Evolutionary conservation across 176 grass and related monocot species (phyloP), one percentile per base, ranked within the genome.

Genomic region (Tillandsia leiboldiana): DNA sequence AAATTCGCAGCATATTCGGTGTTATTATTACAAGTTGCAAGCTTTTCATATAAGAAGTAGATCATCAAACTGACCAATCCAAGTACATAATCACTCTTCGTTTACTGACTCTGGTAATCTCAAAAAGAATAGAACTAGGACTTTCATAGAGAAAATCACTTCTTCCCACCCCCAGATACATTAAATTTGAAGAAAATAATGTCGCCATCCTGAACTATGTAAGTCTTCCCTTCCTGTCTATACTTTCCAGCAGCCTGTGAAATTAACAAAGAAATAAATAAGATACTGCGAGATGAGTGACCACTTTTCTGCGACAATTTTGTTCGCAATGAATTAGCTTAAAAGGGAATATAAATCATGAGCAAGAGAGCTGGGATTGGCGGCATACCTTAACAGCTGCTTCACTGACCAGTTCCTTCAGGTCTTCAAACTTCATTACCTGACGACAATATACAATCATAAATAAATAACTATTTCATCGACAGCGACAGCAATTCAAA

Each of bases 121-220:
- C 11, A 72, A 83, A 83, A 67, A 80, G 52, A 72, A 50, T 72
- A 10, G 3, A 23, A 71, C 10, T 54, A n/a, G 0, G 20, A 59
- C 12, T 13, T 69, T 65, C 26, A 10, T 65, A 33, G 33, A 71
- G 24, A 42, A 20, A 2, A 77, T 95, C 67, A 99, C 82, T 99
- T 99, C 76, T 99, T 99, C 61, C 94, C 94, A 9, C 94, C 94
- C 4, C 87, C 90, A 72, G 94, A 99, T 42, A 93, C 94, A 63
- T 99, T 99, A 69, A 99, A 99, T 56, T 99, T 99, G 67, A 99
- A 99, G 87, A 93, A 99, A 26, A 99, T 90, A 62, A 99, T 84
- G 75, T 93, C 94, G 17, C 84, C 94, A 23, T 99, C 94, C 82
- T 87, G 89, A 70, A 99, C 94, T 65, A 92, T 84, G n/a, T 93